Conservation (phyloP, 306 rosid genomes). For the Aeschynomene evenia region DNA sequence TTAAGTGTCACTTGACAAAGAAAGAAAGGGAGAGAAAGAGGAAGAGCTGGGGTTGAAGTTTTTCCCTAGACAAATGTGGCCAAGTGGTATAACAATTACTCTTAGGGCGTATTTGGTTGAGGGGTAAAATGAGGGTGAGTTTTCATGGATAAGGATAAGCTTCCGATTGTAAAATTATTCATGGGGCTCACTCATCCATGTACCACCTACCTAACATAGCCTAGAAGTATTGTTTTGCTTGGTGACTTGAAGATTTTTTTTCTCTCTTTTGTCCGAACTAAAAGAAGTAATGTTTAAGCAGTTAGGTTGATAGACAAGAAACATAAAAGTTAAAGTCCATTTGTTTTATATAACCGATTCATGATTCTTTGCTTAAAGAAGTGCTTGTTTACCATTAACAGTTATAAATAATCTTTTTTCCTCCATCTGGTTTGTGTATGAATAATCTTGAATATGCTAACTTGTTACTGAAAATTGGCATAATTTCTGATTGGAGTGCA, state of each 20-base stretch:
- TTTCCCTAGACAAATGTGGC: not conserved
- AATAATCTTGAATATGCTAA: constrained; percentile 15
- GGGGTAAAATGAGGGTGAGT: no score
- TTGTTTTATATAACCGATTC: not conserved
- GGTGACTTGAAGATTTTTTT: constrained; percentile 1
- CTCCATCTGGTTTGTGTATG: not conserved
- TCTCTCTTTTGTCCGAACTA: not conserved
- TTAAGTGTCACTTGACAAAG: not conserved
- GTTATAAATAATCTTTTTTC: not conserved
- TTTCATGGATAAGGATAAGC: no score
- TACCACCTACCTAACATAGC: not conserved
- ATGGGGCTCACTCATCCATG: no score
- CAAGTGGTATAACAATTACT: not conserved
- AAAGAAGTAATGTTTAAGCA: not conserved
- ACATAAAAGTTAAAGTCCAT: not conserved
- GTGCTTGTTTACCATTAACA: not conserved
- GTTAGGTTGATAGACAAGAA: not conserved
- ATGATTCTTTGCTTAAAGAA: not conserved
- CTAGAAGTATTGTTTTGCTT: not conserved
- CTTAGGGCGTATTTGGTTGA: no score
- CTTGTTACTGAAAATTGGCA: not conserved
- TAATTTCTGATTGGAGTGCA: constrained; percentile 25
- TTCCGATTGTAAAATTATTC: no score
- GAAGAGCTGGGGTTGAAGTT: not conserved
- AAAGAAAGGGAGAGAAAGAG: not conserved